Conservation (phyloP, 2,329 filamentous ascomycete genomes). For the Coccinonectria pachysandricola region DNA sequence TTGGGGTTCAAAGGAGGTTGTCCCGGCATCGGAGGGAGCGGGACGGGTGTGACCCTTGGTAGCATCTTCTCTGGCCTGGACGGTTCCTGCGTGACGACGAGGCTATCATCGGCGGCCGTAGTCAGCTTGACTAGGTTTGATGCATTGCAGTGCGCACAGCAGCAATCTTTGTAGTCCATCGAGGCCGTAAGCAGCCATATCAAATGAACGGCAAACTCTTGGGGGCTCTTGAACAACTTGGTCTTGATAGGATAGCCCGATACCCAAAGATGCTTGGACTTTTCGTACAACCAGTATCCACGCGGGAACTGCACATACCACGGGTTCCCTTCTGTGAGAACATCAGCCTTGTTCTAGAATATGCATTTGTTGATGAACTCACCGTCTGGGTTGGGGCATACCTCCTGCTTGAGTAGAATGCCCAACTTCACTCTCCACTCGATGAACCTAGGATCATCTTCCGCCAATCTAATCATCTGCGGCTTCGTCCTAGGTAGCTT, state of each 20-base stretch:
- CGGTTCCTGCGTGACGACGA: constrained; percentile 13
- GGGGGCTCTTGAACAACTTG: constrained; percentile 41
- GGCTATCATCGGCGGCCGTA: constrained; percentile 17
- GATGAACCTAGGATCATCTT: constrained; percentile 32
- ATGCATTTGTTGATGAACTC: constrained; percentile 6
- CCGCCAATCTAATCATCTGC: constrained; percentile 32
- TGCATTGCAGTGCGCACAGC: constrained; percentile 38
- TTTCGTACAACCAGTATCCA: constrained; percentile 38
- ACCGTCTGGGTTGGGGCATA: constrained; percentile 31
- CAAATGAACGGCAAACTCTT: constrained; percentile 42
- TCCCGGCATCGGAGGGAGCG: constrained; percentile 25
- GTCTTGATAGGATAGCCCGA: constrained; percentile 38
- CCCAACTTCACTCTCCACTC: constrained; percentile 37
- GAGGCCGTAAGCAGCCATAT: constrained; percentile 42
- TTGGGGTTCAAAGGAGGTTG: constrained; percentile 23
- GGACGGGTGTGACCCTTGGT: constrained; percentile 27
- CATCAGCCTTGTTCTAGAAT: constrained; percentile 9
- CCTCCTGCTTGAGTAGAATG: constrained; percentile 35
- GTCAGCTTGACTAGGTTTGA: constrained; percentile 16
- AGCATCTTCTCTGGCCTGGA: constrained; percentile 17
- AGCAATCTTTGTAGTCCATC: constrained; percentile 38
- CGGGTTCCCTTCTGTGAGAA: constrained; percentile 28
- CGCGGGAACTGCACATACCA: constrained; percentile 36
- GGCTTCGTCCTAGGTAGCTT: constrained; percentile 30
- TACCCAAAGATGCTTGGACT: constrained; percentile 38